Evolutionary conservation across 139 green algal genomes (phyloP).

Genomic region (Tetraselmis chui): DNA sequence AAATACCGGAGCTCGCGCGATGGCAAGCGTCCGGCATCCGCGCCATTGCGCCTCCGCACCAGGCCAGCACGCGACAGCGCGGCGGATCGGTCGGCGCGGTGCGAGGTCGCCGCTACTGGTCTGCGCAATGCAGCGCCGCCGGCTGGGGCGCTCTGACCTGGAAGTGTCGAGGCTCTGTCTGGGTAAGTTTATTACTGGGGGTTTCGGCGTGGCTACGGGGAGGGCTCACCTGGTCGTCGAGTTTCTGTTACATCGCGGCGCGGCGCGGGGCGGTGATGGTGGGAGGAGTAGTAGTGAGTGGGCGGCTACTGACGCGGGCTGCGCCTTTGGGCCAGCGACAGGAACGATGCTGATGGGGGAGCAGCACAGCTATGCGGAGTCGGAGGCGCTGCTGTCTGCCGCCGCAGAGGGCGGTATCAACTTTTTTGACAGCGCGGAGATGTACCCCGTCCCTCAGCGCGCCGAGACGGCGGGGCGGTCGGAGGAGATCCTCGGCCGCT

Average conservation of each 20-base stretch:
- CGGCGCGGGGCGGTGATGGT: neutral
- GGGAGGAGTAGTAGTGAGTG: neutral
- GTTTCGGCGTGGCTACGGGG: constrained; percentile 1
- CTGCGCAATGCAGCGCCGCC: constrained; percentile 5
- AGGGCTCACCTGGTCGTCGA: neutral
- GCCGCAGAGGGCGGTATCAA: constrained; percentile 64
- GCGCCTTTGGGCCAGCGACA: constrained; percentile 17
- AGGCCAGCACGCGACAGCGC: no score
- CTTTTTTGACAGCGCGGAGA: constrained; percentile 88
- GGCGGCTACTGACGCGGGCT: neutral
- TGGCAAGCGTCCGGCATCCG: no score
- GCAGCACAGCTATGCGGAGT: constrained; percentile 25
- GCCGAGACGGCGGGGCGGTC: constrained; percentile 50
- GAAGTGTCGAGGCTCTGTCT: constrained; percentile 40
- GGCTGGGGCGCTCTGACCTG: constrained; percentile 25
- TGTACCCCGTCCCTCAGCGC: constrained; percentile 87
- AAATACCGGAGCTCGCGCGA: no score
- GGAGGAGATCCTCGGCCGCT: constrained; percentile 47
- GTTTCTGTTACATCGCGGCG: neutral
- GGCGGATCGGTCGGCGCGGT: no score
- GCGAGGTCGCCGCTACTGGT: no score
- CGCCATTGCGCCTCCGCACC: no score
- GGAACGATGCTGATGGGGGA: constrained; percentile 90
- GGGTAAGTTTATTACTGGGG: constrained; percentile 18
- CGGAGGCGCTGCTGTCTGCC: constrained; percentile 37